Base-by-base conservation (phyloP, 306 rosid genomes). In the Castanopsis chinensis region DNA sequence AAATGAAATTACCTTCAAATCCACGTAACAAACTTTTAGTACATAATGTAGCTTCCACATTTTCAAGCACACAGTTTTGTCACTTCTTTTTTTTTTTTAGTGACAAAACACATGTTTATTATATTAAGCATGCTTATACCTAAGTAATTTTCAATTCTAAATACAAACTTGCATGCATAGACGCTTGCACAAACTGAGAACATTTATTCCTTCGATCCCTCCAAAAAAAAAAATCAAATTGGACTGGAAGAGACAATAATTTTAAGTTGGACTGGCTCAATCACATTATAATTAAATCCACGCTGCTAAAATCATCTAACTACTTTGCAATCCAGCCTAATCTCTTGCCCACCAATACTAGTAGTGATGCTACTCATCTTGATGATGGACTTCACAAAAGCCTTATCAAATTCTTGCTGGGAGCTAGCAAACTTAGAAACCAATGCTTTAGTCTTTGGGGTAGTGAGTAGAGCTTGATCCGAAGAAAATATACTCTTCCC, bases 331-430 rank as follows among this genome's bases (percentile, higher is more conserved):
- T 87, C 64, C 3, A 79, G 91, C 80, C 97, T 86, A 69, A 92
- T 81, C 61, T 92, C 90, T 56, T 85, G 84, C 19, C 91, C 95
- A 23, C 75, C 76, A 25, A 2, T 25, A 25, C 27, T 25, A 25
- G 27, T 25, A 23, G 78, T 23, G 67, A 90, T 83, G 86, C 86
- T 85, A 58, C 95, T 85, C 97, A 92, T 92, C 79, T 87, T 92
- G 82, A 90, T 83, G 88, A 92, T 92, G 54, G 97, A 90, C 77
- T 83, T 78, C 23, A 92, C 93, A 75, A 92, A 90, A 30, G 92
- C 91, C 18, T 63, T 76, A 41, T 90, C 85, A 75, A 92, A 92
- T 61, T 83, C 82, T 28, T 77, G 17, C 54, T 79, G 84, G 14
- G 85, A 82, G 61, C 6, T 1, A 7, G 95, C 95, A 75, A 83